Evolutionary conservation across 257 asterid species (phyloP).

Genomic region (Catharanthus roseus): DNA sequence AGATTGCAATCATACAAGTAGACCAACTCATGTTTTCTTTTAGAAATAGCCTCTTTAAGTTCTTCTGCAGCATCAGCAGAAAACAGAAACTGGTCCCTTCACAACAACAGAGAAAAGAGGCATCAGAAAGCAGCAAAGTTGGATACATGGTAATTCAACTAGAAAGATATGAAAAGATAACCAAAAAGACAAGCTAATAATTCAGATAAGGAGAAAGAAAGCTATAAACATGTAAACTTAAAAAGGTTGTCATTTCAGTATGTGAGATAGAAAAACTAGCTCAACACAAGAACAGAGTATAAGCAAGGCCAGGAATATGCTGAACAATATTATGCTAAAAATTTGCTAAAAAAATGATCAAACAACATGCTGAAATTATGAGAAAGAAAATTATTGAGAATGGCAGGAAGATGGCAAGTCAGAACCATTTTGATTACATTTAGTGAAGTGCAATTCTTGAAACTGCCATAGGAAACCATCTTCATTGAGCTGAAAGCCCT

Average conservation of each 20-base stretch:
- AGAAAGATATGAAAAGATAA: not conserved
- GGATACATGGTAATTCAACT: not conserved
- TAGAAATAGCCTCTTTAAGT: constrained; percentile 70
- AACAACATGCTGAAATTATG: not conserved
- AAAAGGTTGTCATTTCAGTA: not conserved
- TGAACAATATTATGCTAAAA: not conserved
- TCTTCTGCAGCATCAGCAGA: constrained; percentile 93
- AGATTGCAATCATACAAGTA: constrained; percentile 75
- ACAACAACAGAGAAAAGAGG: constrained; percentile 46
- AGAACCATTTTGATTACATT: not conserved
- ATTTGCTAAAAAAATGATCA: no score
- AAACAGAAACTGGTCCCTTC: constrained; percentile 97
- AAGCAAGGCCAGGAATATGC: no score
- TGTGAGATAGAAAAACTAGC: not conserved
- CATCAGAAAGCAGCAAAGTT: constrained; percentile 38
- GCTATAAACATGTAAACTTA: not conserved
- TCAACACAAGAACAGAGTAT: not conserved
- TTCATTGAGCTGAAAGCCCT: not conserved
- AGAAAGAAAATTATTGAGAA: not conserved
- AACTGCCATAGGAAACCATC: not conserved
- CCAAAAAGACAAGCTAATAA: not conserved
- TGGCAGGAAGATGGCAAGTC: not conserved
- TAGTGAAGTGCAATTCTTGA: not conserved
- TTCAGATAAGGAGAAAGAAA: not conserved
- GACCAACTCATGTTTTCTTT: constrained; percentile 72